Base-by-base conservation (phyloP, 345 rosid species). In the Syzygium grande region DNA sequence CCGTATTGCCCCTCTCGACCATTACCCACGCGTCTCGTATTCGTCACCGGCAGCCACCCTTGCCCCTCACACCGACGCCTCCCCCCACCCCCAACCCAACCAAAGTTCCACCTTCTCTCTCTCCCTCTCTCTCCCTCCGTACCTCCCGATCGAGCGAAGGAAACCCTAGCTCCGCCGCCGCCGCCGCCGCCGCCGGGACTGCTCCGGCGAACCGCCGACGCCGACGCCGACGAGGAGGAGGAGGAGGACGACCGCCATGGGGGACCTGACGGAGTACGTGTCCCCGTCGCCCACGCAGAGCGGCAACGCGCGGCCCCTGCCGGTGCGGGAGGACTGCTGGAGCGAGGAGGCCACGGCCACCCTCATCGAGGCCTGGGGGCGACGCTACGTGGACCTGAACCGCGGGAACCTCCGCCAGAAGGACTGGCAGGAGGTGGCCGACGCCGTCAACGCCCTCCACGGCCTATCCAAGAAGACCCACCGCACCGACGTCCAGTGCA, bases 391-490 rank as follows among this genome's bases (percentile, higher is more conserved):
- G 65, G 97, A 97, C 84, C 98, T 98, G 55, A 95, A 89, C 93
- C 95, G 99, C 3, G 99, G 99, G 5, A 94, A 95, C 85, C 99
- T 98, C 84, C 99, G 99, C 25, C 99, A 97, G 91, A 98, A 97
- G 87, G 98, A 98, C 90, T 98, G 99, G 99, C 98, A 95, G 68
- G 99, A 98, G 87, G 99, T 98, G 34, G 99, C 99, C 23, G 94
- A 95, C 89, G 93, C 96, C 90, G 99, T 98, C 80, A 98, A 98
- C 89, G 93, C 95, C 87, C 95, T 93, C 86, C 99, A 98, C 89
- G 98, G 96, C 53, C 93, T 92, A 89, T 93, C 94, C 13, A 98
- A 96, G 91, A 95, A 98, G 92, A 96, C 99, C 46, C 92, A 93
- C 89, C 98, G 99, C 83, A 96, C 98, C 79, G 99, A 98, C 86